Percentiles rank a stretch among this genome's conserved stretches.
Conservation (phyloP, 2,329 filamentous ascomycete species). For the Hortaea werneckii region DNA sequence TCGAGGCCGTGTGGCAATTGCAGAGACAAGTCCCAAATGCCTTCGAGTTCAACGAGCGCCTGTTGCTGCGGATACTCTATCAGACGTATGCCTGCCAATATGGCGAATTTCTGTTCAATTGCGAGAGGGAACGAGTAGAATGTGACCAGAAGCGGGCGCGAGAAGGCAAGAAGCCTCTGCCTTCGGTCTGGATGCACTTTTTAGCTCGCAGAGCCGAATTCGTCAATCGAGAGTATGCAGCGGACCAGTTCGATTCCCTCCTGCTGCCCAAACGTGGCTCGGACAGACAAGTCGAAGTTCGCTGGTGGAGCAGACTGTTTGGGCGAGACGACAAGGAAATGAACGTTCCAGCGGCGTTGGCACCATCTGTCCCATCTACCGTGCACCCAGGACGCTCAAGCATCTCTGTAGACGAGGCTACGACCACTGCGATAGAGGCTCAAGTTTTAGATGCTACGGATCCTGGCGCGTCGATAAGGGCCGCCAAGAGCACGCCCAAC, state of each 20-base stretch:
- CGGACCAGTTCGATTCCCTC: constrained; percentile 66
- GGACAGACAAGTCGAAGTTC: constrained; percentile 49
- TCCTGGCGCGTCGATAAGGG: not conserved
- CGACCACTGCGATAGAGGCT: constrained; percentile 1
- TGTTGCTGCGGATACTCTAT: constrained; percentile 78
- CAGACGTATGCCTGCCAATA: constrained; percentile 95
- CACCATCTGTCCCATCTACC: not conserved
- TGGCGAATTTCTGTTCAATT: constrained; percentile 92
- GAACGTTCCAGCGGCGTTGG: constrained; percentile 44
- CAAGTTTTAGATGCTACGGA: not conserved
- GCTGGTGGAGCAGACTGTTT: constrained; percentile 90
- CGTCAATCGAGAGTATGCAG: constrained; percentile 68
- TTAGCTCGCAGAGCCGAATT: constrained; percentile 72
- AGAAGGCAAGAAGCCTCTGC: constrained; percentile 42
- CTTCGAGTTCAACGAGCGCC: constrained; percentile 95
- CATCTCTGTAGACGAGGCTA: constrained; percentile 2
- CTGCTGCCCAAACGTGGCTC: constrained; percentile 55
- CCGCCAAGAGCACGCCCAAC: constrained; percentile 2
- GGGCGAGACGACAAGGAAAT: constrained; percentile 83
- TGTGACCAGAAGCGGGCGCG: constrained; percentile 71
- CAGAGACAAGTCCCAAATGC: constrained; percentile 74
- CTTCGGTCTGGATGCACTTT: constrained; percentile 95
- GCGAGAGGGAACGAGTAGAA: constrained; percentile 67
- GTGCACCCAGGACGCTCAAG: constrained; percentile 2
- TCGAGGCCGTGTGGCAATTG: constrained; percentile 88